A percentile compares a stretch with the other conserved stretches of the same genome.
phyloP scores from a whole-genome alignment of 2,329 filamentous ascomycete species.

The Bipolaris sorokiniana region DNA sequence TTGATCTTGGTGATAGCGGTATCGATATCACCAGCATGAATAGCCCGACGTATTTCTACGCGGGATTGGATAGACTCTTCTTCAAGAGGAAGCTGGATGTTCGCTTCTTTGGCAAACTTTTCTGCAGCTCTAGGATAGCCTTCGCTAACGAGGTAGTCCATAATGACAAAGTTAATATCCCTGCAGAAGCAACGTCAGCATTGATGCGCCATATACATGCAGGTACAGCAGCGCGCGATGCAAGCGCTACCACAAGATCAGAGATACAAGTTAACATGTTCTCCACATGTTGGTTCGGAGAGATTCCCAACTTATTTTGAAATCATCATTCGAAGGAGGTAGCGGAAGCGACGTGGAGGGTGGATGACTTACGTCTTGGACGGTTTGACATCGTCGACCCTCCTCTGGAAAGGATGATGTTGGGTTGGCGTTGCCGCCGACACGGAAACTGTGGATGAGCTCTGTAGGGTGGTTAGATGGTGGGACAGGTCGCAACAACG shows the following conservation, averaged over 20 bases:
- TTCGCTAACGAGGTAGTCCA: constrained; percentile 96
- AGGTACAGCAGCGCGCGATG: constrained; percentile 9
- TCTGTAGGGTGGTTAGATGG: constrained; percentile 40
- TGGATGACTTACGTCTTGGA: constrained; percentile 78
- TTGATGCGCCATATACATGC: constrained; percentile 6
- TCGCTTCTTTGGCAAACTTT: constrained; percentile 93
- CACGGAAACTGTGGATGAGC: constrained; percentile 73
- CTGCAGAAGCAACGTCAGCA: constrained; percentile 57
- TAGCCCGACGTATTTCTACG: constrained; percentile 82
- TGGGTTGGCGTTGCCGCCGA: constrained; percentile 74
- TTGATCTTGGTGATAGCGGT: constrained; percentile 86
- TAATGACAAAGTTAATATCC: constrained; percentile 92
- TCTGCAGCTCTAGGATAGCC: constrained; percentile 91
- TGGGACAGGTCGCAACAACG: constrained; percentile 24
- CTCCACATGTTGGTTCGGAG: constrained; percentile 97
- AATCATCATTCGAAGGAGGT: constrained; percentile 71
- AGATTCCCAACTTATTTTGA: constrained; percentile 99
- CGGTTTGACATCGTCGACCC: constrained; percentile 82
- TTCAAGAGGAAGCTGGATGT: constrained; percentile 76
- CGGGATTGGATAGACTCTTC: constrained; percentile 75
- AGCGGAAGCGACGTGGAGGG: constrained; percentile 7
- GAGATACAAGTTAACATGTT: constrained; percentile 80
- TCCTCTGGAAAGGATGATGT: constrained; percentile 77
- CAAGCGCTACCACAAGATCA: constrained; percentile 56
- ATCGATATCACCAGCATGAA: constrained; percentile 85